phyloP scores from a whole-genome alignment of 768 basidiomycete genomes.

The Mycena polygramma region DNA sequence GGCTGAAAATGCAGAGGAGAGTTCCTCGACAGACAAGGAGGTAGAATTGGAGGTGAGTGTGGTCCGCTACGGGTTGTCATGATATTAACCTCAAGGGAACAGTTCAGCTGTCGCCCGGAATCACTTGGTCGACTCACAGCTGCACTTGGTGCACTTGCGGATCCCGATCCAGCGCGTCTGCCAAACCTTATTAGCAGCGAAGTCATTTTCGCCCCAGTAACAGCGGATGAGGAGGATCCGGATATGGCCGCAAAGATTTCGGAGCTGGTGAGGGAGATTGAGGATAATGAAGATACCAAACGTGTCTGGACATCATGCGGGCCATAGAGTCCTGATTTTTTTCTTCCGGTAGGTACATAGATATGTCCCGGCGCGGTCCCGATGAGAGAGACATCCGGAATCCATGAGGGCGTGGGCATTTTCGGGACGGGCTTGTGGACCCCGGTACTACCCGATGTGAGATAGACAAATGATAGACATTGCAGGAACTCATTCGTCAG shows the following conservation, averaged over 20 bases:
- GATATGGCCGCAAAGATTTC: constrained; percentile 45
- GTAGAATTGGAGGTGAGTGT: constrained; percentile 52
- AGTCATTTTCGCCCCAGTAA: constrained; percentile 55
- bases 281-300: constrained; percentile 58
- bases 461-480: constrained; percentile 42
- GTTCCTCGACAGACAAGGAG: constrained; percentile 46
- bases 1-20: constrained; percentile 56
- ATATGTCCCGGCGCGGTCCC: too few relatives aligned
- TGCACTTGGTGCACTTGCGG: constrained; percentile 41
- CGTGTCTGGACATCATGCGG: constrained; percentile 58
- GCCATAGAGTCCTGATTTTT: too few relatives aligned
- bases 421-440: background rate
- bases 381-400: background rate
- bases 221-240: constrained; percentile 46
- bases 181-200: constrained; percentile 52
- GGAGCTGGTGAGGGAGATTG: constrained; percentile 54
- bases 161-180: constrained; percentile 43
- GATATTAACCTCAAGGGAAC: background rate
- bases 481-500: constrained; percentile 55
- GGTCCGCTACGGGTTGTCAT: background rate
- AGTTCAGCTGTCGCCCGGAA: constrained; percentile 57
- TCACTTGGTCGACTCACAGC: constrained; percentile 53
- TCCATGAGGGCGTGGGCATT: constrained; percentile 17
- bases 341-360: too few relatives aligned
- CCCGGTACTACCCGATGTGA: constrained; percentile 18